Evolutionary conservation across 2,329 filamentous ascomycete genomes (phyloP).

Genomic region (Aureobasidium pullulans): DNA sequence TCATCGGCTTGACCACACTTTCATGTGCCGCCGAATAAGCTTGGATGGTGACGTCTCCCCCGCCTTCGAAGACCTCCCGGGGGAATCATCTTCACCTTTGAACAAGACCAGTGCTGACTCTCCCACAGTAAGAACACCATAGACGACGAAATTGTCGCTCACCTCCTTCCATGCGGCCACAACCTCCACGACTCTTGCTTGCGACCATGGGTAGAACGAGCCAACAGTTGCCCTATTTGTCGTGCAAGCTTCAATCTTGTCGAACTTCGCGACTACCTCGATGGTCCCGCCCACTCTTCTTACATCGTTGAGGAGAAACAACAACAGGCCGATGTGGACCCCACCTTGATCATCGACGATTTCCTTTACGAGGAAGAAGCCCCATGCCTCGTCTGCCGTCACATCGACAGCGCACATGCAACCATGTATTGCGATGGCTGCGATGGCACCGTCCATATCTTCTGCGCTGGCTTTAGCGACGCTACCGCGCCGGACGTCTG

Average conservation of each 20-base stretch:
- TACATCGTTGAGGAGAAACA: constrained; percentile 71
- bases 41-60: constrained; percentile 32
- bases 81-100: constrained; percentile 15
- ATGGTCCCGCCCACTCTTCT: constrained; percentile 53
- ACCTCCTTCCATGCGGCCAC: constrained; percentile 73
- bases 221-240: constrained; percentile 97
- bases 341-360: constrained; percentile 67
- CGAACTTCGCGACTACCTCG: constrained; percentile 69
- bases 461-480: constrained; percentile 66
- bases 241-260: constrained; percentile 86
- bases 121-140: constrained; percentile 23
- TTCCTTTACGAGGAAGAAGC: constrained; percentile 52
- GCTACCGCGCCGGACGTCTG: constrained; percentile 54
- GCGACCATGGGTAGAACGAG: constrained; percentile 89
- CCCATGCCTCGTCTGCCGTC: constrained; percentile 79
- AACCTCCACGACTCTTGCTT: constrained; percentile 88
- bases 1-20: constrained; percentile 33
- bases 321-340: constrained; percentile 83
- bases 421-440: constrained; percentile 88
- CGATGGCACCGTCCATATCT: constrained; percentile 81
- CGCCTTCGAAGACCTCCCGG: constrained; percentile 23
- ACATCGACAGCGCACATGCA: constrained; percentile 71
- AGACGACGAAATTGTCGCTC: constrained; percentile 50
- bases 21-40: constrained; percentile 29
- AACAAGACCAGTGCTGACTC: constrained; percentile 20